Evolutionary conservation across 257 asterid species (phyloP).

Genomic region (Anisodus tanguticus): DNA sequence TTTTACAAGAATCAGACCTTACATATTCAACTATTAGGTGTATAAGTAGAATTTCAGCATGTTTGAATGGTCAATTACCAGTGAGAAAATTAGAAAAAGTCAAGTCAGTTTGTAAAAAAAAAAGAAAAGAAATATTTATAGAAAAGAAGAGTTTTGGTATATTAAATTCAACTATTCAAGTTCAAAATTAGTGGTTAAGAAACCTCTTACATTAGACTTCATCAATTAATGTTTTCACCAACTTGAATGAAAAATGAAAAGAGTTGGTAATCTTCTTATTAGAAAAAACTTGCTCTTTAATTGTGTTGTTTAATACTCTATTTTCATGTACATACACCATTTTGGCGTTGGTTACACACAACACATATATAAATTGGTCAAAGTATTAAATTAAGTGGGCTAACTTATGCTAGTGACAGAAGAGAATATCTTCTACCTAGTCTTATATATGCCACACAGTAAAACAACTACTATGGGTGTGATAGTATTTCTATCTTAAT

Average conservation of each 20-base stretch:
- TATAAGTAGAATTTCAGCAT: too few relatives aligned
- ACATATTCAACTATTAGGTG: too few relatives aligned
- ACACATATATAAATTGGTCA: not conserved
- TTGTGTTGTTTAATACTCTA: not conserved
- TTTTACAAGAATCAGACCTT: too few relatives aligned
- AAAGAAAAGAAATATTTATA: too few relatives aligned
- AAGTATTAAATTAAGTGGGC: not conserved
- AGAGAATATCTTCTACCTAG: not conserved
- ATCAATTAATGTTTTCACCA: not conserved
- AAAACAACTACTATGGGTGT: too few relatives aligned
- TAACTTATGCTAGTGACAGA: constrained; percentile 25
- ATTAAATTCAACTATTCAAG: not conserved
- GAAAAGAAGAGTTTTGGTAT: too few relatives aligned
- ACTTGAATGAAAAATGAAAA: constrained; percentile 9
- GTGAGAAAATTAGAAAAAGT: too few relatives aligned
- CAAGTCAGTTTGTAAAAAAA: too few relatives aligned
- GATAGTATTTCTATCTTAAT: not conserved
- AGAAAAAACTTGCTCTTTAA: not conserved
- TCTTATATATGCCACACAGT: not conserved
- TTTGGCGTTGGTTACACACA: not conserved
- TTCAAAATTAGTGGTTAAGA: constrained; percentile 2
- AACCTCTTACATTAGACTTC: not conserved
- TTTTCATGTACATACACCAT: not conserved
- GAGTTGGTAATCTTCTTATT: constrained; percentile 15
- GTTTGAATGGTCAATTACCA: too few relatives aligned